These are phyloP conservation scores for Cryptosporidium baileyi DNA, from an alignment of 169 alveolate genomes.

Conservation along the genomic window DNA sequence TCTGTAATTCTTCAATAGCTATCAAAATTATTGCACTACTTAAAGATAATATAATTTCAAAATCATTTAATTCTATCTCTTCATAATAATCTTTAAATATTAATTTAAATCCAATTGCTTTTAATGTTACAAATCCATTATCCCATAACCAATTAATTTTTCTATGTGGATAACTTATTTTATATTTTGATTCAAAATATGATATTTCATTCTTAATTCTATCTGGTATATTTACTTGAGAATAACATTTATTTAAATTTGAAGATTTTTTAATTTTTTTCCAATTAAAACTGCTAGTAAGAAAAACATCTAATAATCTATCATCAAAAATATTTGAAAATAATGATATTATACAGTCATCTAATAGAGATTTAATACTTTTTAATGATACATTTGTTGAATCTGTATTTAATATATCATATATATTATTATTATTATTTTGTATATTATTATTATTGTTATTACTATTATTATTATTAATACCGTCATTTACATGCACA, in stretches of 20 bases:
- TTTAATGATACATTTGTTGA: conserved; percentile 14
- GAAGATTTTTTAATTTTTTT: not conserved
- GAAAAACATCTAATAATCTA: not conserved
- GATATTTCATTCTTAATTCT: not conserved
- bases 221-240: conserved; percentile 5
- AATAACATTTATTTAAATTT: not conserved
- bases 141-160: conserved; percentile 55
- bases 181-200: conserved; percentile 10
- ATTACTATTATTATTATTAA: not conserved
- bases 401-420: not conserved
- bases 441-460: not conserved
- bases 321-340: not conserved
- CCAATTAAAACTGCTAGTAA: conserved; percentile 59
- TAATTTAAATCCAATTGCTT: conserved; percentile 20
- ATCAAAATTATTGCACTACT: not conserved
- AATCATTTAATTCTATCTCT: not conserved
- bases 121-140: conserved; percentile 32
- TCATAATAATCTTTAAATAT: no score
- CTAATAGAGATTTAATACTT: conserved; percentile 9
- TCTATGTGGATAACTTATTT: conserved; percentile 27
- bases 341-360: not conserved
- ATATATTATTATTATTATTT: not conserved
- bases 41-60: not conserved
- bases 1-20: not conserved
- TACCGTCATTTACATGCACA: not conserved